A percentile compares a stretch with the other conserved stretches of the same genome.
phyloP scores from a whole-genome alignment of 1,139 yeast genomes.

The Candida albicans region DNA sequence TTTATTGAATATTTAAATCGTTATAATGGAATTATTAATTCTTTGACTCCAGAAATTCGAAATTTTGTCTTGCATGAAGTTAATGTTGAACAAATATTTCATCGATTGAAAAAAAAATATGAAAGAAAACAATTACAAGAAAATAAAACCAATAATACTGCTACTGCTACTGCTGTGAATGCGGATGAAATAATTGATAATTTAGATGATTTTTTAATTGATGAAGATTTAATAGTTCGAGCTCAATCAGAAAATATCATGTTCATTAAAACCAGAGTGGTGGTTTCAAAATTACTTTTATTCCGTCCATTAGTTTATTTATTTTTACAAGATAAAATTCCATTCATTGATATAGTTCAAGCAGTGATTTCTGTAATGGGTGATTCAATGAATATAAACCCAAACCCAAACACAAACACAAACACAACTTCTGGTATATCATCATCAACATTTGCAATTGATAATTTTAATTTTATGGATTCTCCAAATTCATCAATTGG shows the following conservation, averaged over 20 bases:
- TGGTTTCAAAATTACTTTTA: slow-evolving; percentile 33
- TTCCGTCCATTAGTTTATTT: slow-evolving; percentile 40
- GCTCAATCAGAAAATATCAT: slow-evolving; percentile 42
- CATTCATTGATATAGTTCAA: slow-evolving; percentile 24
- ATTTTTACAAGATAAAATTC: slow-evolving; percentile 33
- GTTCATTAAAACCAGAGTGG: slow-evolving; percentile 40
- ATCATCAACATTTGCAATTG: slow-evolving; percentile 14
- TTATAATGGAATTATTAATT: slow-evolving; percentile 42
- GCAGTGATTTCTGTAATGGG: slow-evolving; percentile 24
- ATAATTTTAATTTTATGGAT: slow-evolving; percentile 28
- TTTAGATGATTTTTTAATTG: slow-evolving; percentile 36
- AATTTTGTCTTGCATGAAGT: slow-evolving; percentile 35
- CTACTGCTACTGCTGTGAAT: too few species aligned
- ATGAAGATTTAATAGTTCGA: slow-evolving; percentile 34
- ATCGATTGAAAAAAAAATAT: slow-evolving; percentile 28
- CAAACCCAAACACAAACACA: background rate
- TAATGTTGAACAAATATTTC: slow-evolving; percentile 35
- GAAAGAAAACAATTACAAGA: slow-evolving; percentile 16
- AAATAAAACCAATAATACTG: too few species aligned
- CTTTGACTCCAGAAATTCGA: slow-evolving; percentile 36
- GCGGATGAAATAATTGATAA: slow-evolving; percentile 22
- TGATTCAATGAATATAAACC: slow-evolving; percentile 2
- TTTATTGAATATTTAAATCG: slow-evolving; percentile 39
- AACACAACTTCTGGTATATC: slow-evolving; percentile 1
- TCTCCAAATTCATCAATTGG: slow-evolving; percentile 21